Percentiles rank a stretch among this genome's conserved stretches.
phyloP scores from a whole-genome alignment of 2,329 filamentous ascomycete genomes.

The Ambrosiella beaveri region DNA sequence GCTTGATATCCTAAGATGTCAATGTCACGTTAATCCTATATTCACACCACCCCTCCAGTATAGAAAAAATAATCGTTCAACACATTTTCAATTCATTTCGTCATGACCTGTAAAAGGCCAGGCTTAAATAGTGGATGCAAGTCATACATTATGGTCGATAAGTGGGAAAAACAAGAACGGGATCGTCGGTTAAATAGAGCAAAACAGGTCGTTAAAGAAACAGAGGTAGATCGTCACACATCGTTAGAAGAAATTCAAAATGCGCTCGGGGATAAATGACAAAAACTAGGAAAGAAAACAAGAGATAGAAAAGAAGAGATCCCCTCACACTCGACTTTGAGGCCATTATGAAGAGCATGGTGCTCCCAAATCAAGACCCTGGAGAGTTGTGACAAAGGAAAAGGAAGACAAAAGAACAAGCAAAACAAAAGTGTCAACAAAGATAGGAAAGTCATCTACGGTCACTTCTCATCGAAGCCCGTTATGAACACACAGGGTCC shows the following conservation, averaged over 20 bases:
- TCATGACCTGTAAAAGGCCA: background rate
- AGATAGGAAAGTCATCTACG: too few relatives aligned
- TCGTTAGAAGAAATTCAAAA: constrained; percentile 19
- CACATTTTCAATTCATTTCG: constrained; percentile 1
- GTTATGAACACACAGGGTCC: too few relatives aligned
- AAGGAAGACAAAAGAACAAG: too few relatives aligned
- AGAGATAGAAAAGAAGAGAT: constrained; percentile 5
- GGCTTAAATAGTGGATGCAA: background rate
- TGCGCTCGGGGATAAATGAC: constrained; percentile 13
- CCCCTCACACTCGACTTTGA: background rate
- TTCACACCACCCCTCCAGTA: background rate
- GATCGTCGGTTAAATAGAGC: constrained; percentile 13
- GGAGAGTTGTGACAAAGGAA: too few relatives aligned
- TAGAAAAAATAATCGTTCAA: background rate
- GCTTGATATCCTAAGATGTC: background rate
- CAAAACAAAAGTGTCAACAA: too few relatives aligned
- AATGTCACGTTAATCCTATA: background rate
- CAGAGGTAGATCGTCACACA: constrained; percentile 20
- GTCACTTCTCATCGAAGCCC: too few relatives aligned
- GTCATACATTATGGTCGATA: constrained; percentile 3
- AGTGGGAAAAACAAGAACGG: constrained; percentile 17
- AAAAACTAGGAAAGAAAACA: constrained; percentile 9
- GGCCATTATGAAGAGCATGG: constrained; percentile 1
- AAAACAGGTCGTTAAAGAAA: background rate
- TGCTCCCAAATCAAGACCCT: too few relatives aligned